Conservation (phyloP, 768 basidiomycete species). For the Lanmaoa pseudosensibilis region DNA sequence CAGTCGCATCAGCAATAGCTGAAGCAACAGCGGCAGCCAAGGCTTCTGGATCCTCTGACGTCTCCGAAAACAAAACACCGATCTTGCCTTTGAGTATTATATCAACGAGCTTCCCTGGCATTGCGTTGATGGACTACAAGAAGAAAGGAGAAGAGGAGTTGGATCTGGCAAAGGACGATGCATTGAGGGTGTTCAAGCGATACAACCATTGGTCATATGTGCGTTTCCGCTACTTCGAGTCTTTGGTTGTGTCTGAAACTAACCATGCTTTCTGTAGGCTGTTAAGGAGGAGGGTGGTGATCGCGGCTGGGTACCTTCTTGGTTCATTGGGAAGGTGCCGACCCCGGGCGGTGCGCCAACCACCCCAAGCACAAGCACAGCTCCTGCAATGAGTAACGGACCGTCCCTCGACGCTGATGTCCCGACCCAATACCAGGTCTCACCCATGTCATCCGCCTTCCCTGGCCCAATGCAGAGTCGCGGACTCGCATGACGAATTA, state of each 20-base stretch:
- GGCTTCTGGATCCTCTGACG: constrained; percentile 40
- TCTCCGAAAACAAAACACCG: constrained; percentile 59
- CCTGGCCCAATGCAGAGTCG: constrained; percentile 40
- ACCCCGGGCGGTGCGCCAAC: constrained; percentile 42
- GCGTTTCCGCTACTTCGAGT: constrained; percentile 26
- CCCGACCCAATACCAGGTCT: constrained; percentile 50
- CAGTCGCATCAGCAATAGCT: constrained; percentile 83
- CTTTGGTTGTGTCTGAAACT: not conserved
- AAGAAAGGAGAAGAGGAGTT: constrained; percentile 94
- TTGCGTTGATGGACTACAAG: constrained; percentile 95
- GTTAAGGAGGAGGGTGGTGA: constrained; percentile 93
- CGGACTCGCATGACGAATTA: constrained; percentile 20
- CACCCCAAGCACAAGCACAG: constrained; percentile 51
- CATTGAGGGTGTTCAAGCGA: constrained; percentile 90
- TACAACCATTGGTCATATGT: constrained; percentile 99
- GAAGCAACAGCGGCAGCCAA: constrained; percentile 72
- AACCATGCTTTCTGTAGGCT: constrained; percentile 50
- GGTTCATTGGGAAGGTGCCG: constrained; percentile 91
- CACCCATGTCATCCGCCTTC: constrained; percentile 85
- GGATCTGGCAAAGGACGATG: constrained; percentile 84
- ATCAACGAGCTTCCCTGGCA: constrained; percentile 95
- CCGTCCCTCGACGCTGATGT: constrained; percentile 40
- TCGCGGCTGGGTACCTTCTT: constrained; percentile 97
- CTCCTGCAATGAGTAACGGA: constrained; percentile 30
- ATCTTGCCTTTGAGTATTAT: constrained; percentile 90